phyloP scores from a whole-genome alignment of 2,329 filamentous ascomycete genomes.

The Fusarium pilosicola region DNA sequence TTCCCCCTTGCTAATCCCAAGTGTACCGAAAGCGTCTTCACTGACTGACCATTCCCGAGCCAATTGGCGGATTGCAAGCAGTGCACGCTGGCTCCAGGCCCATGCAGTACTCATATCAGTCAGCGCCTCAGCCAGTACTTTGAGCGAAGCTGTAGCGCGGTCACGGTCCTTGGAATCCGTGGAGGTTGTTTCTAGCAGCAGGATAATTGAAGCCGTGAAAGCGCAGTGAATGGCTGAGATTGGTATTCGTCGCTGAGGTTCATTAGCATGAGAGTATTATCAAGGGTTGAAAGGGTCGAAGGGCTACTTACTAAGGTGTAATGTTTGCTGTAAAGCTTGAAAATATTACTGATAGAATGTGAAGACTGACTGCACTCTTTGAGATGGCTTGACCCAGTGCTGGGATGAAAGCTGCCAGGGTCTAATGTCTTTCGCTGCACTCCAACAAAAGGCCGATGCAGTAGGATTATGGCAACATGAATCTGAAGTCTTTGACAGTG shows the following conservation, averaged over 20 bases:
- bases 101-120: neutral
- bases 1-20: neutral
- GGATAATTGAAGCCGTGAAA: neutral
- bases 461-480: neutral
- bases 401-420: neutral
- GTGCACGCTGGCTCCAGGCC: conserved; percentile 1
- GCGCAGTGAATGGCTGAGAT: neutral
- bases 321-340: neutral
- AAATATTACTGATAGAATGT: neutral
- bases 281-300: too few species aligned
- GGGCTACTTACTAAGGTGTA: neutral
- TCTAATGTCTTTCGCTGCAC: neutral
- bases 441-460: neutral
- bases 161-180: neutral
- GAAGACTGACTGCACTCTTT: neutral
- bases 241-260: neutral
- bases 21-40: neutral
- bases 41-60: neutral
- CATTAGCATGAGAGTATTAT: neutral
- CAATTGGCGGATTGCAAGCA: neutral
- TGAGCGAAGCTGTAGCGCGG: neutral
- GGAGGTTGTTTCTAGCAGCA: neutral
- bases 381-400: neutral
- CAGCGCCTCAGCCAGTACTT: neutral
- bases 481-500: neutral